A percentile compares a stretch with the other conserved stretches of the same genome.
phyloP scores from a whole-genome alignment of 2,329 filamentous ascomycete species.

The Graphilbum sp. region DNA sequence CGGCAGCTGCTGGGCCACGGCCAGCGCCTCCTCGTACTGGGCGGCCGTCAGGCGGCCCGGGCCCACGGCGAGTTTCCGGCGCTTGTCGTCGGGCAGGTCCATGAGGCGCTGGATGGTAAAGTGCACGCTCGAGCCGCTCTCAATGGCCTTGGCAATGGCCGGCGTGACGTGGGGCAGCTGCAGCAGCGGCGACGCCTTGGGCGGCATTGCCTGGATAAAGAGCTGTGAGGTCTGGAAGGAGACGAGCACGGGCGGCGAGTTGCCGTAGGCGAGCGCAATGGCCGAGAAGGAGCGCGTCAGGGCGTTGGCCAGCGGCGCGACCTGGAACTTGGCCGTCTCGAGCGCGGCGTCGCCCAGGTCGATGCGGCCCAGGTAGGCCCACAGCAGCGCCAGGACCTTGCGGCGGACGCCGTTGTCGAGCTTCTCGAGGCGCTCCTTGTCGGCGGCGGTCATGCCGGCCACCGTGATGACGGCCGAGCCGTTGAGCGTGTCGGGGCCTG shows the following conservation, averaged over 20 bases:
- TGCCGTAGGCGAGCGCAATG: conserved; percentile 76
- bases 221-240: conserved; percentile 73
- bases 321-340: conserved; percentile 75
- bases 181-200: conserved; percentile 69
- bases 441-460: conserved; percentile 49
- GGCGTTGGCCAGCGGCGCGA: conserved; percentile 70
- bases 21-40: conserved; percentile 61
- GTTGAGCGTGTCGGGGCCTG: conserved; percentile 27
- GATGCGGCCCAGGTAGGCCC: conserved; percentile 85
- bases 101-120: conserved; percentile 77
- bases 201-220: conserved; percentile 76
- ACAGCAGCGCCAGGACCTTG: conserved; percentile 78
- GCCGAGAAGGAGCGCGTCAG: conserved; percentile 77
- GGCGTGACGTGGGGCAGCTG: conserved; percentile 81
- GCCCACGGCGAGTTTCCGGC: conserved; percentile 55
- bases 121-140: conserved; percentile 61
- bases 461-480: neutral
- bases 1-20: conserved; percentile 70
- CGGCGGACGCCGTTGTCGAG: conserved; percentile 65
- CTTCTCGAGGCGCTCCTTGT: conserved; percentile 60
- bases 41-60: conserved; percentile 53
- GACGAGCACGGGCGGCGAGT: conserved; percentile 63
- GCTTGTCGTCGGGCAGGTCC: conserved; percentile 58
- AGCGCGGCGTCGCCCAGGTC: conserved; percentile 65
- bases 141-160: conserved; percentile 46